Base-by-base conservation (phyloP, 306 rosid genomes). In the Urtica urens region DNA sequence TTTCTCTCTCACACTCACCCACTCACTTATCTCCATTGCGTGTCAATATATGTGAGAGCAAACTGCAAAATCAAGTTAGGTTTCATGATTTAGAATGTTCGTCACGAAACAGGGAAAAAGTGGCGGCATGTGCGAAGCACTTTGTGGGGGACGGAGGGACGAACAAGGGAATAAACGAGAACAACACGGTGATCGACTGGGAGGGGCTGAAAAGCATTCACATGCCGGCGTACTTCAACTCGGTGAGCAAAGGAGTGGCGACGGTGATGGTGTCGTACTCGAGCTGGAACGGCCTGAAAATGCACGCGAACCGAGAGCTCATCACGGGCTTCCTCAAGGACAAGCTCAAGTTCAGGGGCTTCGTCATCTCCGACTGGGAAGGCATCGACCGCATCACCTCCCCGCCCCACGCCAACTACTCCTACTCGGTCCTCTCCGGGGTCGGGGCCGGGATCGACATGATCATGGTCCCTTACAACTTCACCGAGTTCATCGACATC, bases 101-200 rank as follows among this genome's bases (percentile, higher is more conserved):
- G 4, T 13, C 40, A 7, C 59, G 66, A 34, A 13, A 42, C 45
- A 90, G 97, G 66, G 72, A 66, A 68, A 90, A 90, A 69, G 82
- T 90, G 66, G 94, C 92, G 20, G 97, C 97, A 44, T 90, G 97
- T 65, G 95, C 94, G 39, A 90, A 90, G 87, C 97, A 90, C 60
- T 90, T 51, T 31, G 47, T 90, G 38, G 97, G 97, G 62, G 97
- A 90, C 58, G 97, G 97, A 33, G 97, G 97, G 63, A 90, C 97
- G 14, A 77, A 47, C 57, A 68, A 62, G 66, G 97, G 97, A 39
- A 75, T 90, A 48, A 78, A 90, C 49, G 95, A 90, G 75, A 75
- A 84, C 73, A 90, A 90, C 62, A 90, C 99, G 13, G 22, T 79
- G n/a, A 60, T 71, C 26, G 45, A 14, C 64, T 75, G n/a, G 51